Base-by-base conservation (phyloP, 2,329 filamentous ascomycete species). In the Neopestalotiopsis sp. region DNA sequence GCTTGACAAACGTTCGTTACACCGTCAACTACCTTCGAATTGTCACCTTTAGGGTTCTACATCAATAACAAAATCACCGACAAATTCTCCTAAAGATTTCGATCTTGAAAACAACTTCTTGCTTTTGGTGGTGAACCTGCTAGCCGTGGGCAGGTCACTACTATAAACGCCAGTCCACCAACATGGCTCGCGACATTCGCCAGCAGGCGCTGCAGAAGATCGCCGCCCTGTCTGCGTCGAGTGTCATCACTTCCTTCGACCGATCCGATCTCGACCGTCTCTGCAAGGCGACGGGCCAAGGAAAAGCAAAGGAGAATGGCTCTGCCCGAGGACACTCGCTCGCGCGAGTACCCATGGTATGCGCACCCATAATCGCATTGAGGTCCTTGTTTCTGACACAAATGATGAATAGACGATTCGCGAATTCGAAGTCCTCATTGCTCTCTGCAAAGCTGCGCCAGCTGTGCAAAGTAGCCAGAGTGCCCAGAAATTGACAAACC, bases 341-440 rank as follows among this genome's bases (percentile, higher is more conserved):
- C 70, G 86, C 86, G 45, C 83, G 85, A 45, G 83, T 88, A 67
- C 89, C 89, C 13, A 91, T 91, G 89, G 89, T 91, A 82, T 56
- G 40, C 58, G 59, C 66, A 45, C 34, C n/a, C 2, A 24, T 20
- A 7, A 30, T 7, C 38, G 14, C 38, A 28, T 28, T 20, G 4
- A 17, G 32, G 20, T 53, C 20, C 56, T 32, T 67, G 40, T 67
- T 67, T 28, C 65, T 67, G 56, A 67, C 32, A 1, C 58, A 59
- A n/a, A 10, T 17, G 6, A 38, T n/a, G 30, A 57, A 20, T 78
- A 97, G 94, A 93, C 91, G 66, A 90, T 95, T 67, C 91, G 93
- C 76, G 97, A 99, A 84, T 91, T 97, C 74, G 95, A 99, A 80
- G 93, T 97, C 66, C 87, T 99, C 32, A 83, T 98, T 32, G 94